These are phyloP conservation scores for Puya raimondii DNA, from an alignment of 176 grass and related monocot genomes.

Conservation along the genomic window DNA sequence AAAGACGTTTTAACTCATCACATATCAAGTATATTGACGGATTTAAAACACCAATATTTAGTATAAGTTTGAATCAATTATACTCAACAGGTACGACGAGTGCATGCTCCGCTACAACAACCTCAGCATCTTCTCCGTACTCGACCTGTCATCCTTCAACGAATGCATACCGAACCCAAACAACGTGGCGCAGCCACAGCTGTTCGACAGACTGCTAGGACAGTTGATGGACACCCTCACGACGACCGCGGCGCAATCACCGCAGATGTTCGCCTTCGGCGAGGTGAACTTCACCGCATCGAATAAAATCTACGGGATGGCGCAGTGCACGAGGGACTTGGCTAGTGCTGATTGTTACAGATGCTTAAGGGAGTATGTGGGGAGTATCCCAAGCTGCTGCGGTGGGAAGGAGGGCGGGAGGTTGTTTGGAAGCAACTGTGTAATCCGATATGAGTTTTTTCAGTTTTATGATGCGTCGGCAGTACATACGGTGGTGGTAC, in stretches of 20 bases:
- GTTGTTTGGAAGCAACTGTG: background rate
- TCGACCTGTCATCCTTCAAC: background rate
- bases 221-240: conserved; percentile 26
- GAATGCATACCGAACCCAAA: rapidly evolving
- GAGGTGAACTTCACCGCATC: background rate
- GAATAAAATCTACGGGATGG: conserved; percentile 31
- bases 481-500: too few relatives aligned
- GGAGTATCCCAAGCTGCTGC: background rate
- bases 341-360: conserved; percentile 19
- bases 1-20: too few relatives aligned
- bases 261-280: conserved; percentile 27
- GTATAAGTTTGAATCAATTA: too few relatives aligned
- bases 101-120: conserved; percentile 36
- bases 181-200: conserved; percentile 8
- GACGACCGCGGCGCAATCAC: conserved; percentile 5
- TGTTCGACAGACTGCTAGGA: conserved; percentile 1
- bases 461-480: background rate
- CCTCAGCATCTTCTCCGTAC: conserved; percentile 26
- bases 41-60: too few relatives aligned
- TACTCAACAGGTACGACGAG: conserved; percentile 2
- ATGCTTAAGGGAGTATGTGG: conserved; percentile 9
- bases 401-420: background rate
- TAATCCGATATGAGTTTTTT: conserved; percentile 9
- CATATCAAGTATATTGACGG: too few relatives aligned
- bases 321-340: conserved; percentile 49